Base-by-base conservation (phyloP, 805 yeast genomes). In the Lachancea lanzarotensis region DNA sequence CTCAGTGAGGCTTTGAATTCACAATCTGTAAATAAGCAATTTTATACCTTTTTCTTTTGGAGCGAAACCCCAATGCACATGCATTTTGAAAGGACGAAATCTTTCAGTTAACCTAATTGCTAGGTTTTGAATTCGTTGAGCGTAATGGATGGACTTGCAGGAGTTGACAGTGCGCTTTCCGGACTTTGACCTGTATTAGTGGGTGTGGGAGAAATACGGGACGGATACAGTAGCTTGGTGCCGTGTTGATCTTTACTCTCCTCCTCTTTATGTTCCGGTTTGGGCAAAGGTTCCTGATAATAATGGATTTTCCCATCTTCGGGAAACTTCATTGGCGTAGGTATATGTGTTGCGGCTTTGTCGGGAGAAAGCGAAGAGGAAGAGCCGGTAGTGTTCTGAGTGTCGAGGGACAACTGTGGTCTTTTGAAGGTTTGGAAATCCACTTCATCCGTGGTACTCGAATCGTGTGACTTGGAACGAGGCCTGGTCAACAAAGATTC, bases 401-500 rank as follows among this genome's bases (percentile, higher is more conserved):
- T 62, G 40, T 60, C 56, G 8, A 62, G 41, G 0, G 61, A 53
- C 19, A 62, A 45, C 10, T 59, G 52, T 12, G 66, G 66, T 38
- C 44, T 54, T 11, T 45, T 35, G 20, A 27, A 13, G 15, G 43
- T 32, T 11, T 31, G 36, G 43, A 31, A 19, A 5, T 31, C 43
- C 15, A 40, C 30, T 18, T 40, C 38, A 8, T 25, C 18, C 25
- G 12, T 35, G 9, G 35, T 40, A 15, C 20, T 17, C 6, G 26
- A 52, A 29, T 47, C 48, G 30, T 38, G 38, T 6, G 52, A 48
- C 19, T 46, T 54, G 3, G 57, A 57, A 35, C 58, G 55, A 43
- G 65, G 64, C 41, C 56, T 60, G 15, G 56, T 52, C 6, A 66
- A 38, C 17, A 68, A 45, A 1, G 69, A 60, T 42, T 68, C 72